Percentiles rank a stretch among this genome's conserved stretches.
phyloP scores from a whole-genome alignment of 306 rosid species.

The Casuarina cunninghamiana region DNA sequence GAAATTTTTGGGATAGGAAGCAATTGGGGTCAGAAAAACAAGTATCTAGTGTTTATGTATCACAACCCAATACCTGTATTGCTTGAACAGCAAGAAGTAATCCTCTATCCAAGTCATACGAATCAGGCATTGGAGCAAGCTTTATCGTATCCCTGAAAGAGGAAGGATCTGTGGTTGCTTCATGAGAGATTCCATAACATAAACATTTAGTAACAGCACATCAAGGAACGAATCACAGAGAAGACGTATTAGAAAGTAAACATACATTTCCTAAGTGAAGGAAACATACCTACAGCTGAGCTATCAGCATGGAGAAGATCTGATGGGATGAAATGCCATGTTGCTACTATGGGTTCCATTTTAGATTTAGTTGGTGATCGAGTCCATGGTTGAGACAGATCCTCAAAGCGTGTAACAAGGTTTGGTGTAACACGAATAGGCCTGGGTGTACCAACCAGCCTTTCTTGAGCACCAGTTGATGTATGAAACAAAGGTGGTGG shows the following conservation, averaged over 20 bases:
- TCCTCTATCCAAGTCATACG: conserved; percentile 96
- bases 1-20: not conserved
- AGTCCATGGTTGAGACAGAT: conserved; percentile 97
- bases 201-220: conserved; percentile 27
- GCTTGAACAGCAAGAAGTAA: conserved; percentile 98
- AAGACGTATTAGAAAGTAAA: conserved; percentile 18
- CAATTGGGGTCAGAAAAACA: conserved; percentile 20
- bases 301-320: conserved; percentile 52
- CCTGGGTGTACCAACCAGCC: conserved; percentile 68
- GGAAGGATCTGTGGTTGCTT: conserved; percentile 99
- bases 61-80: conserved; percentile 66
- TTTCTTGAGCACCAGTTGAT: conserved; percentile 64
- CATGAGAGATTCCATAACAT: conserved; percentile 70
- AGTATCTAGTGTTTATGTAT: conserved; percentile 29
- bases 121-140: conserved; percentile 98
- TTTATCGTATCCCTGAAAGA: conserved; percentile 84
- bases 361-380: conserved; percentile 91
- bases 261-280: conserved; percentile 32
- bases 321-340: conserved; percentile 76
- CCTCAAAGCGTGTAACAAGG: conserved; percentile 74
- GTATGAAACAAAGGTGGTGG: conserved; percentile 80
- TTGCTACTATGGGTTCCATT: conserved; percentile 82
- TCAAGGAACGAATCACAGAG: conserved; percentile 22
- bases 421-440: conserved; percentile 85
- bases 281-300: conserved; percentile 71